Conservation (phyloP, 2,329 filamentous ascomycete genomes). For the Periconia digitata region DNA sequence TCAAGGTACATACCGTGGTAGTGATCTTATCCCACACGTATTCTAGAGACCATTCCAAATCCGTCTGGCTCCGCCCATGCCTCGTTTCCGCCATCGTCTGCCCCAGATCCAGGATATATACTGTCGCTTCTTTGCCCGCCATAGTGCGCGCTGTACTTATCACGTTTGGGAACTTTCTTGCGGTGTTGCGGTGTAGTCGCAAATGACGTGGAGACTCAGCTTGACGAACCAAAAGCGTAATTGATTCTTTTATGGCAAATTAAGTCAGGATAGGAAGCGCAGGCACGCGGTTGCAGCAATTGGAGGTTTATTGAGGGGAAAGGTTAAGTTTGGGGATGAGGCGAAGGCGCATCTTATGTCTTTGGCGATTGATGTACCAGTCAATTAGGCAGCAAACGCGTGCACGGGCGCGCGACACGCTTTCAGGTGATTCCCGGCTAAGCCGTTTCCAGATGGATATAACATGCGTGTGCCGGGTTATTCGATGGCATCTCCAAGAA, state of each 20-base stretch:
- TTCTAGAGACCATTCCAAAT: slow-evolving; percentile 85
- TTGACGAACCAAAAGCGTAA: neutral
- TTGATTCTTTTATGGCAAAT: too few species aligned
- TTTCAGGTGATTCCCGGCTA: slow-evolving; percentile 18
- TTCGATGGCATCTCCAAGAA: too few species aligned
- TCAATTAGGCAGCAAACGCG: slow-evolving; percentile 28
- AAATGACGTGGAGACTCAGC: neutral
- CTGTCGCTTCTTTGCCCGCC: slow-evolving; percentile 89
- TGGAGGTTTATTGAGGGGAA: neutral
- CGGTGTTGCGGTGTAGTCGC: neutral
- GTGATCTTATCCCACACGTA: slow-evolving; percentile 96
- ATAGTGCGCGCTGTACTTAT: slow-evolving; percentile 51
- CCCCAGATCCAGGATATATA: slow-evolving; percentile 90
- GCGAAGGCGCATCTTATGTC: neutral
- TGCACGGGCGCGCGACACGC: slow-evolving; percentile 15
- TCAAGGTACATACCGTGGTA: slow-evolving; percentile 60
- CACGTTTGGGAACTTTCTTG: neutral
- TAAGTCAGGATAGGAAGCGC: neutral
- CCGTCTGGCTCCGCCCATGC: slow-evolving; percentile 71
- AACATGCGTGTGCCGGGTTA: too few species aligned
- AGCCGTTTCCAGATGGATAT: neutral
- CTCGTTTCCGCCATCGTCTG: slow-evolving; percentile 76
- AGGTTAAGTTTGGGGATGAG: neutral
- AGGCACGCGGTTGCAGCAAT: neutral
- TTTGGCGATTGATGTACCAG: too few species aligned